Base-by-base conservation (phyloP, 2,329 filamentous ascomycete genomes). In the Pestalotiopsis sp. region DNA sequence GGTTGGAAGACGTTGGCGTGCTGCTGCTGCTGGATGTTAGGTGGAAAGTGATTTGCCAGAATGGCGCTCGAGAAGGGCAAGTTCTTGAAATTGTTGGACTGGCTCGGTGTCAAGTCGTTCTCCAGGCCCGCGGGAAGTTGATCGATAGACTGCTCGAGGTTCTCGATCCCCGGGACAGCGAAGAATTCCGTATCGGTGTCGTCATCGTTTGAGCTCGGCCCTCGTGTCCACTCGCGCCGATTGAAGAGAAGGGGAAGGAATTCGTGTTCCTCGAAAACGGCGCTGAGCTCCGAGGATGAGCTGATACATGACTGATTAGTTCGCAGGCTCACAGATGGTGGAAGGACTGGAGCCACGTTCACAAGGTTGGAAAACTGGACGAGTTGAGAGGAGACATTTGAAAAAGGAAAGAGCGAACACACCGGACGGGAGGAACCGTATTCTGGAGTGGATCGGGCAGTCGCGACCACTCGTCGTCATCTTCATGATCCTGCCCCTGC, bases 11-110 rank as follows among this genome's bases (percentile, higher is more conserved):
- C 12, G 31, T 66, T 66, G 14, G 14, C 45, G 31, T 27, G 25
- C 41, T 66, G 64, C 45, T 66, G 64, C 49, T 66, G 25, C 31
- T 66, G 64, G 9, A 66, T 66, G 1, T 20, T 4, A 1, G 45
- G 64, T 25, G 64, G 64, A 14, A 57, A 56, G 25, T 66, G 64
- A 45, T 66, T 66, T 7, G 64, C 64, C 9, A 20, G 11, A 45
- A 66, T 66, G 41, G 41, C 31, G 23, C 45, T 66, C 17, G 64
- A 66, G 20, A 66, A 66, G 49, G 64, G 45, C 14, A 66, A 45
- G 39, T 66, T 66, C 7, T 13, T 25, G 41, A 66, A 66, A 27
- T 38, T 20, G 7, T 39, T 56, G 36, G 49, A 23, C 11, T 64
- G 39, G 2, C 39, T n/a, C 4, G 25, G 25, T 3, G 17, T 36